Conservation (phyloP, 2,329 filamentous ascomycete genomes). For the Neonectria ditissima region DNA sequence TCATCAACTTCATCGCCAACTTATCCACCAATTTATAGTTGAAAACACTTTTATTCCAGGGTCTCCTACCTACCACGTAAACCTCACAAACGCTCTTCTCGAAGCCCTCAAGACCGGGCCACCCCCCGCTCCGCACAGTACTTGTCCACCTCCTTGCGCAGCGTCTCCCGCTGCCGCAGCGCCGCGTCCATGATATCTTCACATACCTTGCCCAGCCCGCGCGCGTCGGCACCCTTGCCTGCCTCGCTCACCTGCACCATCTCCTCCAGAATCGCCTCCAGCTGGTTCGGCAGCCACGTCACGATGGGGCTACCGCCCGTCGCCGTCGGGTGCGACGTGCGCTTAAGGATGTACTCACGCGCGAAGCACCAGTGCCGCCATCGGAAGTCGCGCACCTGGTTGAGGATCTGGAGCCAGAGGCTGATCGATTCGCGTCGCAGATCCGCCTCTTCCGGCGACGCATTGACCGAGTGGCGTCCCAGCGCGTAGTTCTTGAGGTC, state of each 20-base stretch:
- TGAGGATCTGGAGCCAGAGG: slow-evolving; percentile 73
- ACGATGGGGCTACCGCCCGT: slow-evolving; percentile 86
- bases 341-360: slow-evolving; percentile 85
- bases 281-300: slow-evolving; percentile 86
- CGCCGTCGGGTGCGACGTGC: slow-evolving; percentile 79
- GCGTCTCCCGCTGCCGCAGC: slow-evolving; percentile 70
- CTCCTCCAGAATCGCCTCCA: slow-evolving; percentile 77
- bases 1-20: neutral
- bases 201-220: slow-evolving; percentile 59
- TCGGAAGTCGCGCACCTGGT: slow-evolving; percentile 84
- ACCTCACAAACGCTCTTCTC: neutral
- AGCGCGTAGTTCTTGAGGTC: slow-evolving; percentile 71
- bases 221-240: slow-evolving; percentile 44
- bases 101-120: slow-evolving; percentile 18
- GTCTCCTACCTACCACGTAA: neutral
- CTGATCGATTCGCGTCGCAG: slow-evolving; percentile 66
- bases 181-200: slow-evolving; percentile 76
- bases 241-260: slow-evolving; percentile 71
- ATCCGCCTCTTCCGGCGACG: slow-evolving; percentile 49
- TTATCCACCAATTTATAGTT: neutral
- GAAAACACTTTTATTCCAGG: neutral
- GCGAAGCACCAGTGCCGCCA: slow-evolving; percentile 91
- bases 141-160: slow-evolving; percentile 80
- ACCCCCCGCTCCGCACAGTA: slow-evolving; percentile 75
- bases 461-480: slow-evolving; percentile 38